phyloP scores from a whole-genome alignment of 2,329 filamentous ascomycete species.

The Aspergillus fischeri region DNA sequence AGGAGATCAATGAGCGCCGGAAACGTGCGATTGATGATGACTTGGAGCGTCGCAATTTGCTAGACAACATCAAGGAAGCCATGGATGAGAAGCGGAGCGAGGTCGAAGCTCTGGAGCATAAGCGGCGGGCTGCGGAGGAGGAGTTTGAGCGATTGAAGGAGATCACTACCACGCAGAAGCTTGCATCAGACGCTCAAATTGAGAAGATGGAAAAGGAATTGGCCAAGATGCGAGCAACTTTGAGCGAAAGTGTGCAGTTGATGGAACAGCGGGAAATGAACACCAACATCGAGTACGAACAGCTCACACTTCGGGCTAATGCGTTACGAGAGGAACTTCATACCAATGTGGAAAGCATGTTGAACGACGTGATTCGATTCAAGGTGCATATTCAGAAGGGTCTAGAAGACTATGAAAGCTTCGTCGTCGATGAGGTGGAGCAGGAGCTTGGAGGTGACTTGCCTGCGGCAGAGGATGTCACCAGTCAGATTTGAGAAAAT shows the following conservation, averaged over 20 bases:
- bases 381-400: conserved; percentile 94
- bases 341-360: conserved; percentile 89
- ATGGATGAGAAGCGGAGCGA: conserved; percentile 94
- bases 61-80: conserved; percentile 92
- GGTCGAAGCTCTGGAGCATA: conserved; percentile 85
- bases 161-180: conserved; percentile 78
- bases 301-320: conserved; percentile 78
- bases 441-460: conserved; percentile 69
- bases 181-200: conserved; percentile 86
- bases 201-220: conserved; percentile 99
- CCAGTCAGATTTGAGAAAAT: conserved; percentile 5
- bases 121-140: conserved; percentile 80
- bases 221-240: conserved; percentile 79
- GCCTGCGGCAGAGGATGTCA: conserved; percentile 30
- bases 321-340: conserved; percentile 93
- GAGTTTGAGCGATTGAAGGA: conserved; percentile 94
- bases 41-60: conserved; percentile 88
- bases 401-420: conserved; percentile 89
- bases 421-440: conserved; percentile 91
- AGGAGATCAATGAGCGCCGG: conserved; percentile 87
- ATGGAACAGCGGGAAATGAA: conserved; percentile 96
- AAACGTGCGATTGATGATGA: conserved; percentile 80
- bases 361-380: conserved; percentile 97
- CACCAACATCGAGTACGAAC: conserved; percentile 93
- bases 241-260: conserved; percentile 81